These are phyloP conservation scores for Dianthus caryophyllus DNA, from an alignment of 148 eudicot genomes.

Conservation along the genomic window DNA sequence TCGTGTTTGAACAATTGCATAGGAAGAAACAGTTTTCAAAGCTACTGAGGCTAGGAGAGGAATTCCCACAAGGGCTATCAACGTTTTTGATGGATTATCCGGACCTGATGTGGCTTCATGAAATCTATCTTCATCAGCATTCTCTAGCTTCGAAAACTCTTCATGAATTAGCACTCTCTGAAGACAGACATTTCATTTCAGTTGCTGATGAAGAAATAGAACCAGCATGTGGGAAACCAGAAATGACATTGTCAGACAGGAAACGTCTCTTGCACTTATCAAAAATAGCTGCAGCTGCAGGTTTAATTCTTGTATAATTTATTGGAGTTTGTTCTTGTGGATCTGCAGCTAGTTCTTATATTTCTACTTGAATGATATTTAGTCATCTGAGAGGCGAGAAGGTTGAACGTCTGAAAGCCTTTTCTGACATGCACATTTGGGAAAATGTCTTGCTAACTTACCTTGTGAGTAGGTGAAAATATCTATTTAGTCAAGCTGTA, in stretches of 20 bases:
- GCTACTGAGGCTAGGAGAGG: slow-evolving; percentile 90
- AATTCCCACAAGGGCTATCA: slow-evolving; percentile 73
- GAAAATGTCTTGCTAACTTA: neutral
- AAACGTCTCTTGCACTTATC: slow-evolving; percentile 75
- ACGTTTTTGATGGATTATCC: slow-evolving; percentile 66
- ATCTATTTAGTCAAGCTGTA: too few relatives aligned
- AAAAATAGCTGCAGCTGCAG: slow-evolving; percentile 91
- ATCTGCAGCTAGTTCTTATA: neutral
- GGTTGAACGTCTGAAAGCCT: neutral
- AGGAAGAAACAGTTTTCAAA: slow-evolving; percentile 56
- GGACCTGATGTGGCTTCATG: slow-evolving; percentile 90
- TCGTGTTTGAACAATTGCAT: slow-evolving; percentile 74
- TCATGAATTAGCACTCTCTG: slow-evolving; percentile 71
- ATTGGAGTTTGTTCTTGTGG: neutral
- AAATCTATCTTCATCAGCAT: slow-evolving; percentile 63
- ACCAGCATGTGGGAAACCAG: slow-evolving; percentile 25
- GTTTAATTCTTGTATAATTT: slow-evolving; percentile 33
- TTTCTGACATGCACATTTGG: neutral
- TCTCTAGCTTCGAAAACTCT: slow-evolving; percentile 75
- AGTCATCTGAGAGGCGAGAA: neutral
- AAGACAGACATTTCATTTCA: slow-evolving; percentile 35
- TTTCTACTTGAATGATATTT: neutral
- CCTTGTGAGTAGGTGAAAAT: neutral
- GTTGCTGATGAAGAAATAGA: slow-evolving; percentile 33
- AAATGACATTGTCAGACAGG: slow-evolving; percentile 58